Conservation (phyloP, 2,329 filamentous ascomycete species). For the Pestalotiopsis sp. region DNA sequence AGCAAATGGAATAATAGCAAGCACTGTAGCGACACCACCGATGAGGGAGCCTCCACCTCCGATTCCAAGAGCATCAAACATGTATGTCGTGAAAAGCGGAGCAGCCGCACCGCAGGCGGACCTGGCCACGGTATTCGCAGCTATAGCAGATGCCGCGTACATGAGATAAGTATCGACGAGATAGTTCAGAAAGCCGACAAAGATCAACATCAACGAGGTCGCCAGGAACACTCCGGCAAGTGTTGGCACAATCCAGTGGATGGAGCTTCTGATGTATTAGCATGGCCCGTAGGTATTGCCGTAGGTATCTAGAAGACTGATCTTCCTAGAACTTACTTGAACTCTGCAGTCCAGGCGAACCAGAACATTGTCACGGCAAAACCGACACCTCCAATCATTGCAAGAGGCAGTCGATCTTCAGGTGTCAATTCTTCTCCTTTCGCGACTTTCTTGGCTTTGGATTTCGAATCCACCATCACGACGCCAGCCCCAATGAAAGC, state of each 20-base stretch:
- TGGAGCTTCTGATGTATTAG: not conserved
- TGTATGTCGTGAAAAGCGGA: conserved; percentile 59
- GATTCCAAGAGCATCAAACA: conserved; percentile 64
- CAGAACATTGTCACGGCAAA: conserved; percentile 25
- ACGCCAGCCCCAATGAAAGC: conserved; percentile 45
- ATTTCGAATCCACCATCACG: conserved; percentile 42
- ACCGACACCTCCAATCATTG: conserved; percentile 49
- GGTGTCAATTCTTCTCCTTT: conserved; percentile 41
- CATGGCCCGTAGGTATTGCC: not conserved
- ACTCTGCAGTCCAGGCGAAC: conserved; percentile 43
- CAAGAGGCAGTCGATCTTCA: conserved; percentile 61
- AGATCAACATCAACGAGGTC: conserved; percentile 42
- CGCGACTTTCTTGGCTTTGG: conserved; percentile 39
- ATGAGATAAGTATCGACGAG: conserved; percentile 56
- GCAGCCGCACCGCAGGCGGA: conserved; percentile 60
- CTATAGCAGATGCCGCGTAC: conserved; percentile 65
- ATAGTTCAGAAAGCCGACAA: conserved; percentile 58
- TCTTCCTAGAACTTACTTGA: conserved; percentile 38
- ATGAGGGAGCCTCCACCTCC: conserved; percentile 60
- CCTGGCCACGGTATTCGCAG: conserved; percentile 64
- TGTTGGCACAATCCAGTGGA: conserved; percentile 33
- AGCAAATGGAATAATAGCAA: conserved; percentile 60
- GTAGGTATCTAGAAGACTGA: no score
- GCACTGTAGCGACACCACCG: conserved; percentile 42
- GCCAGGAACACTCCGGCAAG: conserved; percentile 11